Evolutionary conservation across 257 asterid species (phyloP).

Genomic region (Ocimum tenuiflorum): DNA sequence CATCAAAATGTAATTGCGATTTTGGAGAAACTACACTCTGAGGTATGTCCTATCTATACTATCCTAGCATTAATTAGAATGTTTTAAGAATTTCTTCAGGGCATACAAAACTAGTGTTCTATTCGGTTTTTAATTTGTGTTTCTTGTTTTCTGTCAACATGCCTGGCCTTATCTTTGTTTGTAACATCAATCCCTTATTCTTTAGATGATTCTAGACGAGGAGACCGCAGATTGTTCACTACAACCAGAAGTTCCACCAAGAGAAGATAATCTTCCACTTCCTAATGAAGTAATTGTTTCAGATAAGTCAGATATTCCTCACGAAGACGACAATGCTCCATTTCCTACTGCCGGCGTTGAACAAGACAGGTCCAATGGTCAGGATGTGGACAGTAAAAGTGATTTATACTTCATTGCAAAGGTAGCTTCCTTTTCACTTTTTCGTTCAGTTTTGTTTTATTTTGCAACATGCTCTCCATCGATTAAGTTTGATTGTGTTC

Average conservation of each 20-base stretch:
- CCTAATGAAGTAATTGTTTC: constrained; percentile 29
- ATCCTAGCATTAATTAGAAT: background rate
- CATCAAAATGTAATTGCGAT: constrained; percentile 64
- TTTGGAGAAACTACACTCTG: constrained; percentile 74
- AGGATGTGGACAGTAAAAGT: constrained; percentile 29
- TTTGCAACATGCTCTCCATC: background rate
- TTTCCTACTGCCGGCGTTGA: constrained; percentile 26
- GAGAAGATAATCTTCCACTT: constrained; percentile 30
- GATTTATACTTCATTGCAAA: constrained; percentile 48
- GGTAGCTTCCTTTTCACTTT: constrained; percentile 30
- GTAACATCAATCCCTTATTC: constrained; percentile 3
- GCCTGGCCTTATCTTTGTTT: background rate
- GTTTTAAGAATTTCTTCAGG: background rate
- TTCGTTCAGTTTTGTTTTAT: background rate
- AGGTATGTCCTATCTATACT: constrained; percentile 39
- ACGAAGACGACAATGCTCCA: constrained; percentile 27
- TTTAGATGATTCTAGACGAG: constrained; percentile 69
- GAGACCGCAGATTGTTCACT: constrained; percentile 42
- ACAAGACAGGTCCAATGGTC: constrained; percentile 32
- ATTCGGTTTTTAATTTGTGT: background rate
- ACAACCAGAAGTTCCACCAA: constrained; percentile 32
- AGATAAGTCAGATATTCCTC: constrained; percentile 32
- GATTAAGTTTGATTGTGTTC: background rate
- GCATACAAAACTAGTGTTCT: background rate
- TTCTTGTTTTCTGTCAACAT: background rate